Evolutionary conservation across 2,329 filamentous ascomycete species (phyloP), one percentile per base, ranked within the genome.

Genomic region (Trichoderma sp.): DNA sequence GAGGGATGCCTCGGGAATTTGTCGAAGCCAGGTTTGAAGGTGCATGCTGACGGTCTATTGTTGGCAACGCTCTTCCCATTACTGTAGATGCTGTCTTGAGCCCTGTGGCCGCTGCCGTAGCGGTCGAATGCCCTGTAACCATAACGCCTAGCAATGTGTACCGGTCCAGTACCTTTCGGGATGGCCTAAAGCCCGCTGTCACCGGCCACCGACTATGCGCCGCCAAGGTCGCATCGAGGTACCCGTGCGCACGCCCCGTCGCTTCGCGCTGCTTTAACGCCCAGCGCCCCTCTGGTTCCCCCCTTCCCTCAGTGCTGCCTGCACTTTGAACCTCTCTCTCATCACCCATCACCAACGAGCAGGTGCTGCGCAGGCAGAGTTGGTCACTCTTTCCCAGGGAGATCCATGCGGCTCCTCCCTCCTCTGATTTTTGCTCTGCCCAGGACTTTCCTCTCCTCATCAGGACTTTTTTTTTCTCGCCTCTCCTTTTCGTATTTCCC

Each of bases 291-390:
- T 58, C 53, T 49, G 53, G 63, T 58, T 66, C 53, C 63, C 63
- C 59, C 63, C 55, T 67, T 49, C 64, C 64, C 53, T 56, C 55
- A 59, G 55, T 59, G 63, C 37, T 67, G 64, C 64, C 64, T 67
- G 64, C 63, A 52, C 63, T 66, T 66, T 58, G 63, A 66, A 55
- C 55, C 55, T 67, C 55, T 35, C 55, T 67, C 55, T 35, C 47
- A 59, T 67, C 64, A 67, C 55, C 55, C 64, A 67, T 58, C 63
- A 66, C 63, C 63, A 66, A 66, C 37, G 43, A 57, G 55, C 63
- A 66, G 55, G 64, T 33, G 64, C 55, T 21, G 47, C 21, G 47
- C 47, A 63, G 57, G 24, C 60, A 53, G 60, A 63, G 60, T 24
- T 29, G 24, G 60, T 24, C 57, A 43, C n/a, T 67, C 64, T 55